Evolutionary conservation across 2,329 filamentous ascomycete genomes (phyloP).

Genomic region (Cladosporium sp.): DNA sequence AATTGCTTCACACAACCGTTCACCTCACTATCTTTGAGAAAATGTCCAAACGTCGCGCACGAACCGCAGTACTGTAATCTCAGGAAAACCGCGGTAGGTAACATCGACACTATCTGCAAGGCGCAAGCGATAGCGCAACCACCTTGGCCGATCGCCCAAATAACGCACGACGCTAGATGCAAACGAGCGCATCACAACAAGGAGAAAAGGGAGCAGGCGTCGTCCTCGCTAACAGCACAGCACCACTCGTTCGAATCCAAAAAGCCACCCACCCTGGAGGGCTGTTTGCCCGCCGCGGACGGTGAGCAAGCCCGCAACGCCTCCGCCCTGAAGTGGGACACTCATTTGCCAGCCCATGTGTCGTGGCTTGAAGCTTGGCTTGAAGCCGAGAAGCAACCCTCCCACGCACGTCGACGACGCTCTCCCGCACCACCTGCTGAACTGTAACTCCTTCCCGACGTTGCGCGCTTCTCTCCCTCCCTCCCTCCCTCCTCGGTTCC

Average conservation of each 20-base stretch:
- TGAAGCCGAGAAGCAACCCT: constrained; percentile 16
- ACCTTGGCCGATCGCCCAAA: neutral
- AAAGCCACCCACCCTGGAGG: neutral
- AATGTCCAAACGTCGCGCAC: neutral
- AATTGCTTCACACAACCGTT: neutral
- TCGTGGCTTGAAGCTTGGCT: constrained; percentile 16
- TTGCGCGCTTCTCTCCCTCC: neutral
- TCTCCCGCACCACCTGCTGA: neutral
- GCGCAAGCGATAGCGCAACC: constrained; percentile 11
- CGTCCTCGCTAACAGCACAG: constrained; percentile 4
- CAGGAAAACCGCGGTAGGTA: neutral
- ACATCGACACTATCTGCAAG: constrained; percentile 8
- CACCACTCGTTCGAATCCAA: neutral
- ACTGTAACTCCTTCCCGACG: neutral
- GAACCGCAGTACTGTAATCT: constrained; percentile 4
- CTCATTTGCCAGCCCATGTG: constrained; percentile 15
- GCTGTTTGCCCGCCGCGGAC: neutral
- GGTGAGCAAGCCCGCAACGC: constrained; percentile 7
- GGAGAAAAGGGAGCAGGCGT: neutral
- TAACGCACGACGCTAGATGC: neutral
- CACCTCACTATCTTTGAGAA: neutral
- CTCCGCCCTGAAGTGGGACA: constrained; percentile 12
- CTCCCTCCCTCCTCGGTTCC: neutral
- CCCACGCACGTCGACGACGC: constrained; percentile 3
- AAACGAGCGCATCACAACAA: neutral